These are phyloP conservation scores for Nepenthes mirabilis DNA, from an alignment of 148 eudicot genomes.

Conservation along the genomic window DNA sequence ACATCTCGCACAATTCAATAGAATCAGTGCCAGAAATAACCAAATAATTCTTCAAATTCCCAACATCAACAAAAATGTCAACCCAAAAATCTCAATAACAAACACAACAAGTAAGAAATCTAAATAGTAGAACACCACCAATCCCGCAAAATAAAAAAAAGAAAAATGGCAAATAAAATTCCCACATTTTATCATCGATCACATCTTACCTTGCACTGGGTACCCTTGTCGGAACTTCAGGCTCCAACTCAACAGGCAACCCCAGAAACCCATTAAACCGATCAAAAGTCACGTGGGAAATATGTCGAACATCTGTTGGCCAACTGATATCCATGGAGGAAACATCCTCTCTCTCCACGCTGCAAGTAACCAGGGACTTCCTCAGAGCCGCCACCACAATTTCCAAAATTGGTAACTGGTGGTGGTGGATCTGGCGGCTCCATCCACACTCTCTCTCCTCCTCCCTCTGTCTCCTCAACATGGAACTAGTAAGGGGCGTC, in stretches of 20 bases:
- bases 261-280: slow-evolving; percentile 76
- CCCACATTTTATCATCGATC: no score
- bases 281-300: slow-evolving; percentile 86
- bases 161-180: no score
- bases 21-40: no score
- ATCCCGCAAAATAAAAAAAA: no score
- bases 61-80: no score
- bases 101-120: no score
- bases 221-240: slow-evolving; percentile 47
- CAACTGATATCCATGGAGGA: slow-evolving; percentile 51
- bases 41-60: no score
- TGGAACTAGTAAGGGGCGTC: slow-evolving; percentile 17
- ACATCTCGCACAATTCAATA: no score
- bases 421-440: background rate
- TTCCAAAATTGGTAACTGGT: slow-evolving; percentile 32
- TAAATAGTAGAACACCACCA: no score
- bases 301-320: slow-evolving; percentile 70
- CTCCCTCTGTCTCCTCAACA: slow-evolving; percentile 5
- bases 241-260: slow-evolving; percentile 60
- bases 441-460: background rate
- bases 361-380: slow-evolving; percentile 70
- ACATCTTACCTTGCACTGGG: slow-evolving; percentile 74
- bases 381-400: slow-evolving; percentile 37
- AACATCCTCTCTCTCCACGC: slow-evolving; percentile 43
- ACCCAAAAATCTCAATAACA: no score